Conservation (phyloP, 2,329 filamentous ascomycete species). For the Cucurbitaria berberidis region DNA sequence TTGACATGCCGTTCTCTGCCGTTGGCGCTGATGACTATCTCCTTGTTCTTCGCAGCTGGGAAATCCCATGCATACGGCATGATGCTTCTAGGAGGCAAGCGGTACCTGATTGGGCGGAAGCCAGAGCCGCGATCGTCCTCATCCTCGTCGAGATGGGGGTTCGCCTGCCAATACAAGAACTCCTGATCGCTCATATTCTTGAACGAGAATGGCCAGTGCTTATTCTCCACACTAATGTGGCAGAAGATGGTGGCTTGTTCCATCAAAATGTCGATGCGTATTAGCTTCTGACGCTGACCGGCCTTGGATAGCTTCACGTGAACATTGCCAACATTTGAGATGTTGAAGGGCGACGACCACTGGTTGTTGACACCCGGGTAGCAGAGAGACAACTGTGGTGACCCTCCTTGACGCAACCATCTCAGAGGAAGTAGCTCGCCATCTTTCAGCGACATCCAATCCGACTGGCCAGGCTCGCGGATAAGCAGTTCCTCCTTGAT, state of each 20-base stretch:
- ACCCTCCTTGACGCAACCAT: conserved; percentile 80
- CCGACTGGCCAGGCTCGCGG: conserved; percentile 88
- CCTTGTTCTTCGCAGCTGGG: conserved; percentile 94
- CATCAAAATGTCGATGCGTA: conserved; percentile 87
- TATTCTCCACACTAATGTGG: conserved; percentile 86
- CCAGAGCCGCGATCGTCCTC: conserved; percentile 81
- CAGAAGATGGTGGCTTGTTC: conserved; percentile 94
- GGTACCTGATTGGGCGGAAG: conserved; percentile 92
- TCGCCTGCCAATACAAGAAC: conserved; percentile 94
- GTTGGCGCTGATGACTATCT: conserved; percentile 80
- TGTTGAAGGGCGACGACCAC: conserved; percentile 98
- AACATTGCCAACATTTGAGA: conserved; percentile 89
- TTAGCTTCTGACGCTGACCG: conserved; percentile 84
- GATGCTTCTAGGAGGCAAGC: conserved; percentile 90
- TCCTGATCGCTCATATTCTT: conserved; percentile 97
- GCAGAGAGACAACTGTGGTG: conserved; percentile 90
- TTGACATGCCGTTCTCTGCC: conserved; percentile 90
- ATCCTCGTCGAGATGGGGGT: conserved; percentile 91
- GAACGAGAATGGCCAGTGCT: conserved; percentile 98
- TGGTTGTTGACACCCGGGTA: conserved; percentile 95
- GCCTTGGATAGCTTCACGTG: conserved; percentile 93
- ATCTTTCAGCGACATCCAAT: conserved; percentile 76
- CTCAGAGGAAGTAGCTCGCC: conserved; percentile 86
- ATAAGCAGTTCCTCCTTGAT: conserved; percentile 87
- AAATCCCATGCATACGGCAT: conserved; percentile 99